Percentiles rank a stretch among this genome's conserved stretches.
Evolutionary conservation across 306 rosid genomes (phyloP).

Genomic region (Cyclanthera cordifolia): DNA sequence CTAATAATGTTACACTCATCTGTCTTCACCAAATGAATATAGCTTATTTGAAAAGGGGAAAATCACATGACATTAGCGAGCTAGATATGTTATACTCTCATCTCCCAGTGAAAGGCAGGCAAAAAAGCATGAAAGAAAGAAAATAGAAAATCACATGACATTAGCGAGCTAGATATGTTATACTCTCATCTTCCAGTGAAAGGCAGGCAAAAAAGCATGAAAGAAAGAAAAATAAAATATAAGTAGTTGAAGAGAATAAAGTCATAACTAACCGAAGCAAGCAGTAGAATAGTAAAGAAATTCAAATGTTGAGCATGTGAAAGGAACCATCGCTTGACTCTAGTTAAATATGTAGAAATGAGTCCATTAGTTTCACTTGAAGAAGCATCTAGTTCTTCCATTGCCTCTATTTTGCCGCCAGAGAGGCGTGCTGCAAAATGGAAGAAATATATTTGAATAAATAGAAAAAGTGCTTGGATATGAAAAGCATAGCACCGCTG

Average conservation of each 20-base stretch:
- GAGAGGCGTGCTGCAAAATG: conserved; percentile 56
- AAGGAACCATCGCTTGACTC: conserved; percentile 58
- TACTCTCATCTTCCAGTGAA: background rate
- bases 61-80: background rate
- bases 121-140: background rate
- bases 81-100: background rate
- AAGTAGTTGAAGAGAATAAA: conserved; percentile 17
- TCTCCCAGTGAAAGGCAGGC: background rate
- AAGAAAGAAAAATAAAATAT: background rate
- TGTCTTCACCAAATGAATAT: background rate
- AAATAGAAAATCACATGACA: background rate
- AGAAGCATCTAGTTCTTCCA: conserved; percentile 54
- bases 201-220: background rate
- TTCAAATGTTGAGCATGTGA: conserved; percentile 77
- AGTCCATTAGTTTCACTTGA: conserved; percentile 46
- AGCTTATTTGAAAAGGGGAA: background rate
- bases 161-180: background rate
- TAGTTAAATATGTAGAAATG: conserved; percentile 34
- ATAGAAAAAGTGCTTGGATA: background rate
- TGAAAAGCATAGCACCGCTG: background rate
- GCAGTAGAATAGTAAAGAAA: conserved; percentile 65
- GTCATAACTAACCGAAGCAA: conserved; percentile 88
- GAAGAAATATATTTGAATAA: conserved; percentile 8
- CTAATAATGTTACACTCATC: too few species aligned
- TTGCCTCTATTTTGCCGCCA: conserved; percentile 45